Base-by-base conservation (phyloP, 805 yeast species). In the Zygotorulaspora chibaensis region DNA sequence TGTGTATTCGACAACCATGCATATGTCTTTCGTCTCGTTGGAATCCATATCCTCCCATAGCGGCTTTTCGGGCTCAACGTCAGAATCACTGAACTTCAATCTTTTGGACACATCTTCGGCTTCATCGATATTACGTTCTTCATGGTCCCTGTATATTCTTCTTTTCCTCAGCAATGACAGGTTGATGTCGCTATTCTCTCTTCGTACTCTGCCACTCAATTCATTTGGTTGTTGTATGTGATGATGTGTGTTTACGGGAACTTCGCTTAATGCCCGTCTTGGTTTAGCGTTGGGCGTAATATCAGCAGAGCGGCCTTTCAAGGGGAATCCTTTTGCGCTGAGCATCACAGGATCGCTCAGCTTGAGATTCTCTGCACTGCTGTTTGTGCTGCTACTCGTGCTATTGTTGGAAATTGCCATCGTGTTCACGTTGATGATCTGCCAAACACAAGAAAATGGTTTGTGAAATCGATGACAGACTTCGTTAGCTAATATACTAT, bases 1-100 rank as follows among this genome's bases (percentile, higher is more conserved):
- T 34, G 84, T 89, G 66, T 91, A 91, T 67, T 91, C 99, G 43
- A 84, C 76, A 17, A 84, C 96, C 95, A 90, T 87, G 51, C 84
- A 65, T n/a, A 89, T 87, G 61, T 84, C 91, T 52, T 80, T 83
- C 38, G 66, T 61, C 60, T 84, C 90, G 50, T 79, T 85, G 26
- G 74, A 77, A 58, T 84, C 93, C 48, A 84, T 68, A 62, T 83
- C 87, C 54, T 79, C 40, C 59, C 61, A 56, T 34, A 29, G 30
- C 3, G 28, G 37, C 18, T 27, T 33, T 18, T 18, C 41, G 8
- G 81, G 81, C 82, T 80, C 43, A 67, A 26, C 28, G 28, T 40
- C 46, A 18, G 43, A 45, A 15, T 17, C 34, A 16, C 42, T 71
- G 56, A 74, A 73, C 51, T 73, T 80, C 16, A 62, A 61, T 50